Evolutionary conservation across 1,139 yeast genomes (phyloP).

Genomic region (Yamadazyma pseudoaaseri): DNA sequence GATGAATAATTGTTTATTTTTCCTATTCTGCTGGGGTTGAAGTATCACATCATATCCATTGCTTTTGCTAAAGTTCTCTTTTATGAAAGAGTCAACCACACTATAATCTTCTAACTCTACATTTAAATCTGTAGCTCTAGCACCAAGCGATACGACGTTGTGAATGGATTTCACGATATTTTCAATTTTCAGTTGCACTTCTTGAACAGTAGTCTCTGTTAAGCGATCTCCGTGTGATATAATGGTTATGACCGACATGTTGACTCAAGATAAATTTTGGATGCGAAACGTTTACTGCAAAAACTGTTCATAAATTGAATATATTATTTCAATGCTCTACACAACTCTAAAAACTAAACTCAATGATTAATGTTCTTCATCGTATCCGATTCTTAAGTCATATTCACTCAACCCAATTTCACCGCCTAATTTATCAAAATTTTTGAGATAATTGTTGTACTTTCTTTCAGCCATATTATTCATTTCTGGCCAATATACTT

Average conservation of each 20-base stretch:
- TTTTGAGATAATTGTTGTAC: conserved; percentile 52
- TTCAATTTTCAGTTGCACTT: conserved; percentile 1
- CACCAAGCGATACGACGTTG: conserved; percentile 13
- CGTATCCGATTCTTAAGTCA: conserved; percentile 31
- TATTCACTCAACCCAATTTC: conserved; percentile 69
- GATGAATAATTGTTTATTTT: conserved; percentile 65
- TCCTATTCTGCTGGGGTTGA: conserved; percentile 33
- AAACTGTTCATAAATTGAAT: too few species aligned
- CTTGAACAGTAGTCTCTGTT: not conserved
- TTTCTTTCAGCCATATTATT: conserved; percentile 56
- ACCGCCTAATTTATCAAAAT: conserved; percentile 68
- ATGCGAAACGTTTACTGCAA: conserved; percentile 1
- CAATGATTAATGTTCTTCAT: conserved; percentile 3
- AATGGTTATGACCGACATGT: conserved; percentile 1
- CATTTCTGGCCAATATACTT: conserved; percentile 76
- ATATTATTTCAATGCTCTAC: too few species aligned
- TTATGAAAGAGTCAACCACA: conserved; percentile 11
- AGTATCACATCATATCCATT: conserved; percentile 32
- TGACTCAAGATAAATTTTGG: not conserved
- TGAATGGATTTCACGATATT: conserved; percentile 1
- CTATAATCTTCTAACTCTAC: conserved; percentile 7
- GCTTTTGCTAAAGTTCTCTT: conserved; percentile 12
- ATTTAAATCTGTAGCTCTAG: conserved; percentile 20
- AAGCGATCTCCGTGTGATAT: conserved; percentile 6
- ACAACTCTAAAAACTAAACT: too few species aligned